Conservation (phyloP, 1,284 basidiomycete genomes). For the Rhodotorula mucilaginosa region DNA sequence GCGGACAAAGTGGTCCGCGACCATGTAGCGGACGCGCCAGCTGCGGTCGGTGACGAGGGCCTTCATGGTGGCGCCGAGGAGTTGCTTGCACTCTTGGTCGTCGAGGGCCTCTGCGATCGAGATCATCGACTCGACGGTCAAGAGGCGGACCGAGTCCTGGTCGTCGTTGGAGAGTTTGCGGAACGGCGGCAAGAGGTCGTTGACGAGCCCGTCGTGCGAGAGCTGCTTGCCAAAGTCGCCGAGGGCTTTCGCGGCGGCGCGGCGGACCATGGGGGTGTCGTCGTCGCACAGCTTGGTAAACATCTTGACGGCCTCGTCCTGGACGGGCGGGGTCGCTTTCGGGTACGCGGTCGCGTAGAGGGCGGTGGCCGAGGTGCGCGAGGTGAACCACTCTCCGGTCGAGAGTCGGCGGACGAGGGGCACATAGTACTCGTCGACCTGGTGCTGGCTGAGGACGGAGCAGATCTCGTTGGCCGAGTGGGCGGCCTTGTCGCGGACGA, state of each 20-base stretch:
- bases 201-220: conserved; percentile 66
- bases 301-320: conserved; percentile 85
- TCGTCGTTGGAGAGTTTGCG: conserved; percentile 92
- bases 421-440: conserved; percentile 88
- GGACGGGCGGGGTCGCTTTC: conserved; percentile 54
- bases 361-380: conserved; percentile 90
- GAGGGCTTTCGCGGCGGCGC: conserved; percentile 94
- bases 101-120: conserved; percentile 81
- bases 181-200: conserved; percentile 89
- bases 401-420: conserved; percentile 87
- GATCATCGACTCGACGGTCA: conserved; percentile 96
- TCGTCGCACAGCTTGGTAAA: conserved; percentile 82
- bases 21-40: conserved; percentile 99
- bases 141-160: conserved; percentile 93
- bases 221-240: conserved; percentile 80
- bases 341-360: conserved; percentile 88
- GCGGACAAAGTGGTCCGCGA: conserved; percentile 97
- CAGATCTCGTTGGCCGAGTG: conserved; percentile 95
- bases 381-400: conserved; percentile 99
- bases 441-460: conserved; percentile 68
- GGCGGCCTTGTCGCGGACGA: conserved; percentile 97
- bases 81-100: conserved; percentile 83
- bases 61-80: conserved; percentile 77
- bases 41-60: conserved; percentile 90
- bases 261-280: conserved; percentile 98